These are phyloP conservation scores for Colletotrichum trifolii DNA, from an alignment of 2,329 filamentous ascomycete species.

Conservation along the genomic window DNA sequence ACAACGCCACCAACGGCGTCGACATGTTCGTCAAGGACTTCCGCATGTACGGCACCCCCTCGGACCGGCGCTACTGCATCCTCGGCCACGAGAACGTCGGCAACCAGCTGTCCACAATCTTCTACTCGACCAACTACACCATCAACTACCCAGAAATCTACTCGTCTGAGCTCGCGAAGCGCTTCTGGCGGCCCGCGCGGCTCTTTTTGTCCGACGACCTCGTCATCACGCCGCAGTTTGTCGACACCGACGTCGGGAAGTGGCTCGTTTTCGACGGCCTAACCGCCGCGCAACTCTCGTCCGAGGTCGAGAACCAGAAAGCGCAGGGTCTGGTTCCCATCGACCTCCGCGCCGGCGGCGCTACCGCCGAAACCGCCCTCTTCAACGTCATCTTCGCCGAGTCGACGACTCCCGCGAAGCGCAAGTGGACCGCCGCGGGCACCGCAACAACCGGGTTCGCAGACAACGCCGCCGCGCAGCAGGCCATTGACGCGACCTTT, in stretches of 20 bases:
- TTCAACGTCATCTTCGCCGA: slow-evolving; percentile 37
- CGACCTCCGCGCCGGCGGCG: slow-evolving; percentile 31
- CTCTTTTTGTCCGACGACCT: slow-evolving; percentile 34
- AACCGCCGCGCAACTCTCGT: slow-evolving; percentile 11
- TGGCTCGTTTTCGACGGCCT: slow-evolving; percentile 30
- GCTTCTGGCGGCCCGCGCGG: slow-evolving; percentile 34
- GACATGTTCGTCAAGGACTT: slow-evolving; percentile 17
- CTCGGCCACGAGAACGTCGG: slow-evolving; percentile 29
- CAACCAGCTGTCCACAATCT: slow-evolving; percentile 30
- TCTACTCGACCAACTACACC: slow-evolving; percentile 10
- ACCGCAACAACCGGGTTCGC: slow-evolving; percentile 21
- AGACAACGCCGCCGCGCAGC: slow-evolving; percentile 5
- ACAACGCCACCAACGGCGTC: slow-evolving; percentile 7
- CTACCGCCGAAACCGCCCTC: slow-evolving; percentile 11
- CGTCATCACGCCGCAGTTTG: slow-evolving; percentile 32
- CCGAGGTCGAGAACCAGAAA: slow-evolving; percentile 25
- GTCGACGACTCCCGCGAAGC: slow-evolving; percentile 3
- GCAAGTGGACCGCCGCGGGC: slow-evolving; percentile 31
- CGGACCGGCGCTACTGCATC: slow-evolving; percentile 31
- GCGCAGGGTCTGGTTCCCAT: slow-evolving; percentile 30
- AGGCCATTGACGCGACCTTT: slow-evolving; percentile 17
- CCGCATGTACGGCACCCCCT: slow-evolving; percentile 32
- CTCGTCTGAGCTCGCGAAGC: slow-evolving; percentile 26
- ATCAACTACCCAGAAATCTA: slow-evolving; percentile 21
- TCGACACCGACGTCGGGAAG: slow-evolving; percentile 30